phyloP scores from a whole-genome alignment of 2,329 filamentous ascomycete species.

The Epicoccum sorghinum region DNA sequence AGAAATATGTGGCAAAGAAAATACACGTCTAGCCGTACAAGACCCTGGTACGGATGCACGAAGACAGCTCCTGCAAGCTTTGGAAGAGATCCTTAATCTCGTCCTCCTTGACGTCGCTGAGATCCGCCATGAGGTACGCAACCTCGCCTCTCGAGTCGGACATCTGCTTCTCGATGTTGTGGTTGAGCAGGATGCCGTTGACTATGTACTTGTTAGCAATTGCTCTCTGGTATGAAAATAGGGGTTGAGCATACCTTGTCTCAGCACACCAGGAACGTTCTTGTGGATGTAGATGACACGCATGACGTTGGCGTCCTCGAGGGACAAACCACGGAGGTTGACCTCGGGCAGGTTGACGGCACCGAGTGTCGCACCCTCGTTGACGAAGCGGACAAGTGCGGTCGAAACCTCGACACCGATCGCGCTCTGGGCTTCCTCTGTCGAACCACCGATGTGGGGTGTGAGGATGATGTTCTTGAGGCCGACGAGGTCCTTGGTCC shows the following conservation, averaged over 20 bases:
- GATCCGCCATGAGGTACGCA: constrained; percentile 97
- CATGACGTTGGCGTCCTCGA: constrained; percentile 87
- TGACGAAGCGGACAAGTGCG: constrained; percentile 90
- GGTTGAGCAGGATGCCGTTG: constrained; percentile 90
- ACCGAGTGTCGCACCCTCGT: constrained; percentile 87
- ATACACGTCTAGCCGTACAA: constrained; percentile 43
- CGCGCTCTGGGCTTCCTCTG: constrained; percentile 94
- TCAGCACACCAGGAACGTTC: constrained; percentile 93
- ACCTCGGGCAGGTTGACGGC: constrained; percentile 98
- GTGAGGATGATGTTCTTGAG: constrained; percentile 94
- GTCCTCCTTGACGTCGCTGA: constrained; percentile 79
- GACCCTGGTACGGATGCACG: constrained; percentile 56
- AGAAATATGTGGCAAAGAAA: neutral
- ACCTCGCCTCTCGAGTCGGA: constrained; percentile 92
- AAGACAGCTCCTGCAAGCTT: constrained; percentile 78
- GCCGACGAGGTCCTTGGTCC: constrained; percentile 82
- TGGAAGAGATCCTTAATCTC: constrained; percentile 89
- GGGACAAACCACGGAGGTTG: constrained; percentile 83
- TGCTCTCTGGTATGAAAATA: neutral
- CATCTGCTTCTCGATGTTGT: constrained; percentile 99
- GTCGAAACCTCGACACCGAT: constrained; percentile 94
- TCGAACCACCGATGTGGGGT: constrained; percentile 96
- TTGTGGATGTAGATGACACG: constrained; percentile 96
- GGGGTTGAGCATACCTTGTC: constrained; percentile 64
- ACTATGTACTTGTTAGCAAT: constrained; percentile 59